Base-by-base conservation (phyloP, 2,329 filamentous ascomycete species). In the Didymella arachidicola region DNA sequence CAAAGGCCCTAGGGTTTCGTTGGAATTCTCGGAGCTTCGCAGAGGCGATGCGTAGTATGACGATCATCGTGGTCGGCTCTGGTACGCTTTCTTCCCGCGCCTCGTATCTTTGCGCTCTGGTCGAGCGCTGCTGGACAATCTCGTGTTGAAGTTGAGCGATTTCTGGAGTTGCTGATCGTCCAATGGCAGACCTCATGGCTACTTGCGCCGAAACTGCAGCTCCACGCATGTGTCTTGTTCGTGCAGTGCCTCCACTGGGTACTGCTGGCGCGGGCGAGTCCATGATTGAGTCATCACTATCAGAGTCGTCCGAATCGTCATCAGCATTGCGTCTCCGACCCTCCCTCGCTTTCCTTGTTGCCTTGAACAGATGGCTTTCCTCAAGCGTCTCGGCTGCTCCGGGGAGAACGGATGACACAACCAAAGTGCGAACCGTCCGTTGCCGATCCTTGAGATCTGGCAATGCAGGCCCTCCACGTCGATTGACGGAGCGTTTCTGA, bases 371-470 rank as follows among this genome's bases (percentile, higher is more conserved):
- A 43, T 92, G 87, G 70, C 91, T 96, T 43, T 95, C 91, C 62
- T 97, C 93, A 44, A 96, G 81, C 3, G 86, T 86, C 54, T 87
- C 81, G 4, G 91, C 94, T 4, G 92, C 92, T 25, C 94, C 95
- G 16, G 95, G 95, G 58, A 99, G 86, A 19, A 96, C 93, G 3
- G 92, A 93, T 10, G 94, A 97, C 1, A 99, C 92, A 51, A 98
- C 86, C 66, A 97, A 84, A 0, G 94, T 97, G 45, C 95, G 88
- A 56, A 98, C 94, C 0, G 95, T 98, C 50, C 94, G 87, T 78
- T 95, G 94, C 53, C 93, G 87, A 69, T 99, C 95, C 75, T 96
- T 97, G 58, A 99, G 87, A 79, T 99, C 95, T n/a, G 95, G 95
- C 39, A 99, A 81, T 59, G 92, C 90, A 6, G 95, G 95, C 0